Conservation (phyloP, 192 early-diverging fungal genomes). For the Coemansia sp. region DNA sequence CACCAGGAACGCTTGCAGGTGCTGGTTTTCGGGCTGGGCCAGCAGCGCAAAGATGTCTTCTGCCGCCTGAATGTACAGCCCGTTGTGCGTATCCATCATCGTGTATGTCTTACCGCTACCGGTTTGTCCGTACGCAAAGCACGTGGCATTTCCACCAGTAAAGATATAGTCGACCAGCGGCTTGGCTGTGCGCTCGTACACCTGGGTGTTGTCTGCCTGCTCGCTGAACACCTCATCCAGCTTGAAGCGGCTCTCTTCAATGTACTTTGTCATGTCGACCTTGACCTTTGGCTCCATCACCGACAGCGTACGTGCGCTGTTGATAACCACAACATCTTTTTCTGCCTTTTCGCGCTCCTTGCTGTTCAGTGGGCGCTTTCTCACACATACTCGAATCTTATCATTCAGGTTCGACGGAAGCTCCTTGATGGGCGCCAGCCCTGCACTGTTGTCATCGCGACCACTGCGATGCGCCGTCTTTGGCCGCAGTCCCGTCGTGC, state of each 20-base stretch:
- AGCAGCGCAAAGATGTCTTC: conserved; percentile 86
- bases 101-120: conserved; percentile 97
- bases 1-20: conserved; percentile 80
- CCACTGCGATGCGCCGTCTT: conserved; percentile 22
- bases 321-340: conserved; percentile 76
- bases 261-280: conserved; percentile 93
- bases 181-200: conserved; percentile 88
- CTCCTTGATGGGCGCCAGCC: conserved; percentile 18
- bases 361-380: conserved; percentile 89
- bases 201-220: conserved; percentile 74
- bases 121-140: conserved; percentile 97
- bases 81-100: conserved; percentile 87
- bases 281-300: conserved; percentile 97
- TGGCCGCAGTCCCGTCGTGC: conserved; percentile 9
- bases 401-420: conserved; percentile 55
- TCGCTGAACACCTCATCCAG: conserved; percentile 98
- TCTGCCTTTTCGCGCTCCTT: conserved; percentile 83
- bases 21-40: conserved; percentile 63
- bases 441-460: conserved; percentile 11
- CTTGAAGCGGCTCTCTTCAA: conserved; percentile 89
- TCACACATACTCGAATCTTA: conserved; percentile 94
- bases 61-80: conserved; percentile 91
- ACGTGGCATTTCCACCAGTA: conserved; percentile 93
- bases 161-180: conserved; percentile 96
- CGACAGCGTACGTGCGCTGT: conserved; percentile 67